Evolutionary conservation across 352 stramenopile genomes (phyloP).

Genomic region (Hyphochytrium catenoides): DNA sequence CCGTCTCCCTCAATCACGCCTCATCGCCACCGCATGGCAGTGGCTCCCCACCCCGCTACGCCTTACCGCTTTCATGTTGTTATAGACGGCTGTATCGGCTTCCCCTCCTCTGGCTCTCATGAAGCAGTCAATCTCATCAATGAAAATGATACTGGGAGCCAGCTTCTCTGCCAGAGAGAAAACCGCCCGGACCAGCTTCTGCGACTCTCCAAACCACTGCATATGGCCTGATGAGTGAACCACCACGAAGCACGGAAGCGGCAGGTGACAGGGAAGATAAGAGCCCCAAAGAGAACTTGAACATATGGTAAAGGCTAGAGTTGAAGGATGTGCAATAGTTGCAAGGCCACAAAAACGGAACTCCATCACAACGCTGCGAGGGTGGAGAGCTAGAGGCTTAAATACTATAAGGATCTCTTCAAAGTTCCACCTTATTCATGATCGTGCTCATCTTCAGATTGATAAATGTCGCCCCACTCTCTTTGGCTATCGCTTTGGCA

Average conservation of each 20-base stretch:
- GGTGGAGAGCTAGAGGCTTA: too few species aligned
- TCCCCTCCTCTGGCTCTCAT: slow-evolving; percentile 50
- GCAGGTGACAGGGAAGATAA: too few species aligned
- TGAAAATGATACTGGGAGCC: slow-evolving; percentile 90
- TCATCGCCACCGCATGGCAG: background rate
- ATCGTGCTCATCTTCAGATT: slow-evolving; percentile 66
- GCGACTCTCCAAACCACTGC: slow-evolving; percentile 64
- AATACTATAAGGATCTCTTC: too few species aligned
- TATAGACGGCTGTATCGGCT: slow-evolving; percentile 43
- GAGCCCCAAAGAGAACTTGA: too few species aligned
- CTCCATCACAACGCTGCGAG: too few species aligned
- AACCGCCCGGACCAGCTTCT: slow-evolving; percentile 77
- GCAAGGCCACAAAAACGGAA: too few species aligned
- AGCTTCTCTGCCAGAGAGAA: slow-evolving; percentile 84
- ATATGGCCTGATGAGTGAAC: too few species aligned
- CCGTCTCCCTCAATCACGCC: too few species aligned
- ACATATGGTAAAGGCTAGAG: too few species aligned
- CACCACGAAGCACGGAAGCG: too few species aligned
- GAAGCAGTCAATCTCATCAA: slow-evolving; percentile 88
- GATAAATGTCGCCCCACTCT: slow-evolving; percentile 68
- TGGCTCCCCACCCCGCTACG: background rate
- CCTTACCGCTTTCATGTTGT: slow-evolving; percentile 57
- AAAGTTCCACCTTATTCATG: too few species aligned
- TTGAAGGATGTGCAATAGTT: too few species aligned
- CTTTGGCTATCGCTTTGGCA: slow-evolving; percentile 82